Conservation (phyloP, 2,329 filamentous ascomycete genomes). For the Daldinia sp. region DNA sequence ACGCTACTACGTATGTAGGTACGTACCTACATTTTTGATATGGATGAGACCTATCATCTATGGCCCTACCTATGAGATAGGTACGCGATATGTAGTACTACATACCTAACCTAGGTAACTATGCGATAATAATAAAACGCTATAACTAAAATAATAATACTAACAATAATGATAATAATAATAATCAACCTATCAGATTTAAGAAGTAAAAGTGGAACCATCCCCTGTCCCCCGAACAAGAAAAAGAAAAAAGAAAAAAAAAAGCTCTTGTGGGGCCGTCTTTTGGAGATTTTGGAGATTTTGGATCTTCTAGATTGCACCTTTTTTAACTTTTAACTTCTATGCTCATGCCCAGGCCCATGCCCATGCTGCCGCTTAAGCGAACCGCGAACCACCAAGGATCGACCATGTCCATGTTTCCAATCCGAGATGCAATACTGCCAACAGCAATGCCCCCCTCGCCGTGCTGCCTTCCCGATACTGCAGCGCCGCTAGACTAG, state of each 20-base stretch:
- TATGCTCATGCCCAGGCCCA: no score
- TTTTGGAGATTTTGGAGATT: background rate
- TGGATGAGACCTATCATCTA: no score
- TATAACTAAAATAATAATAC: background rate
- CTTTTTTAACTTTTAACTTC: background rate
- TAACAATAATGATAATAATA: background rate
- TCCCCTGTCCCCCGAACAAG: background rate
- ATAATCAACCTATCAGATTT: no score
- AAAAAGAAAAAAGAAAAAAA: no score
- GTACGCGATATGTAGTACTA: no score
- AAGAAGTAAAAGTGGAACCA: no score
- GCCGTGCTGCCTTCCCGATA: background rate
- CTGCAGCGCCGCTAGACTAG: background rate
- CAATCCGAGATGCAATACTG: background rate
- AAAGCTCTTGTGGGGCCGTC: background rate
- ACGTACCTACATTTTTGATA: background rate
- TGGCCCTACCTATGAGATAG: no score
- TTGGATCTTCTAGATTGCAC: background rate
- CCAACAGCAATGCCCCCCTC: no score
- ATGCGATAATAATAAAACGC: background rate
- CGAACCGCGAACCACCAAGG: no score
- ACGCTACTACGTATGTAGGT: slow-evolving; percentile 30
- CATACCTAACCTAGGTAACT: no score
- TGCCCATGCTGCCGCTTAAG: background rate
- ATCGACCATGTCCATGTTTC: no score